Evolutionary conservation across 2,329 filamentous ascomycete species (phyloP), one percentile per base, ranked within the genome.

Genomic region (Neonectria neomacrospora): DNA sequence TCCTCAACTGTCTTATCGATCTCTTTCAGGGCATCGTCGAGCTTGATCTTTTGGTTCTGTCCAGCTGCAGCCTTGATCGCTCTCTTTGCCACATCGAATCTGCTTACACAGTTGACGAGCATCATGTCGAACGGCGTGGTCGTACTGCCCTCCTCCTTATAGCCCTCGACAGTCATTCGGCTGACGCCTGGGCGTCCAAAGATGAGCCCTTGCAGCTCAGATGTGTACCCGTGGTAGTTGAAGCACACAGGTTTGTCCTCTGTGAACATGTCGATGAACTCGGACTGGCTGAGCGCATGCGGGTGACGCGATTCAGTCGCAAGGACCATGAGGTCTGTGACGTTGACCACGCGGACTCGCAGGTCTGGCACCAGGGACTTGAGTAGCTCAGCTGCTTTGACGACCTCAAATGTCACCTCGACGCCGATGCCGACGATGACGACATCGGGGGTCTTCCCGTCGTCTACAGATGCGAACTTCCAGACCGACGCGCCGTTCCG

Each of bases 81-180:
- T 11, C 82, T 76, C 64, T 83, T 79, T 0, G 85, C 86, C 20
- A 90, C 81, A 72, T 90, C 82, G 67, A 85, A 91, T 44, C 88
- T 79, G 18, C 83, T 88, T 2, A 88, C 86, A 20, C 78, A 69
- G 69, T 91, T 91, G 5, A 85, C 75, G 1, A 91, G 79, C 87
- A 90, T 88, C 88, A 91, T 91, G 69, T 90, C 86, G 68, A 91
- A 90, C 2, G 88, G 88, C 2, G 88, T 91, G 0, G 88, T 91
- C 1, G 88, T 91, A 55, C 81, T 87, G 0, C 88, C 89, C 74
- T 91, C 88, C 71, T 91, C 88, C 26, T 82, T 82, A 67, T 91
- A 91, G 4, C 85, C 86, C 14, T 82, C 82, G 8, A 91, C 83
- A 0, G 76, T 82, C 63, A 89, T 82, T 3, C 86, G 81, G 5